phyloP scores from a whole-genome alignment of 345 rosid genomes.

The Salix purpurea region DNA sequence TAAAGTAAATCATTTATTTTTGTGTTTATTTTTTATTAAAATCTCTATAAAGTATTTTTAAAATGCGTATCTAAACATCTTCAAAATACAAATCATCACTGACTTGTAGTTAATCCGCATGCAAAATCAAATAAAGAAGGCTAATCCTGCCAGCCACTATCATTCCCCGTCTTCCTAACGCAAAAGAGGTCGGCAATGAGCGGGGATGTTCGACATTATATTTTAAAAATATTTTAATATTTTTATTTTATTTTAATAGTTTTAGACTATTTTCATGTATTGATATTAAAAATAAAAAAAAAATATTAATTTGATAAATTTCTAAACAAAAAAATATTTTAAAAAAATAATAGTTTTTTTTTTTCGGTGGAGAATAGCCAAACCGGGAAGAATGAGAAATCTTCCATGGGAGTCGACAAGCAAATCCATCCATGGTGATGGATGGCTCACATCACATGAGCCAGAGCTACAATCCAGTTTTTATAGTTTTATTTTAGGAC shows the following conservation, averaged over 20 bases:
- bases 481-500: neutral
- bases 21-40: no score
- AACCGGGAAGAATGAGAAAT: constrained; percentile 9
- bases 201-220: no score
- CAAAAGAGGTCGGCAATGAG: neutral
- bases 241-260: no score
- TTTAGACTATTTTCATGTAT: no score
- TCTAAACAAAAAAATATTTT: no score
- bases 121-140: neutral
- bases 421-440: neutral
- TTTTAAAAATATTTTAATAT: no score
- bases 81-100: neutral
- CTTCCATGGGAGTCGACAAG: neutral
- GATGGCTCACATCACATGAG: neutral
- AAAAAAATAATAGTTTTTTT: no score
- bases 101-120: neutral
- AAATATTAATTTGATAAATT: no score
- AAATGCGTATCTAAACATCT: neutral
- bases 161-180: no score
- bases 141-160: neutral
- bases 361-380: constrained; percentile 20
- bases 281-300: no score
- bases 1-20: no score
- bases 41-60: no score
- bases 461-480: neutral